Conservation (phyloP, 345 rosid genomes). For the Fremontodendron californicum region DNA sequence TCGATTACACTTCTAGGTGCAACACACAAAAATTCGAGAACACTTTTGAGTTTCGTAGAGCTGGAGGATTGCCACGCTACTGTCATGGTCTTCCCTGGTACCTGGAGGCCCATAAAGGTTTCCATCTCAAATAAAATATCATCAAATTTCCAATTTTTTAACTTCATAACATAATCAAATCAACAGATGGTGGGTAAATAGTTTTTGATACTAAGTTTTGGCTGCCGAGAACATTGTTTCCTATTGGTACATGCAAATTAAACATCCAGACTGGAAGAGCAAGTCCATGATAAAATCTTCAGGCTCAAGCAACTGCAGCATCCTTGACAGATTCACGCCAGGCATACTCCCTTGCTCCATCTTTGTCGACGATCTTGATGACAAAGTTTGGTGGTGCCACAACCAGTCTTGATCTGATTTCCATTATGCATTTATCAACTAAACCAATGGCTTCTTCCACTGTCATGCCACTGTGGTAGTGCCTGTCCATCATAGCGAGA, state of each 20-base stretch:
- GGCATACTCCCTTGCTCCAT: slow-evolving; percentile 78
- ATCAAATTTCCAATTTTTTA: neutral
- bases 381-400: slow-evolving; percentile 96
- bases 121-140: neutral
- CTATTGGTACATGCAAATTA: neutral
- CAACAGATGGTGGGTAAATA: neutral
- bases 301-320: slow-evolving; percentile 25
- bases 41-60: slow-evolving; percentile 38
- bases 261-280: neutral
- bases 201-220: slow-evolving; percentile 7
- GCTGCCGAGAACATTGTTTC: neutral
- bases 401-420: slow-evolving; percentile 87
- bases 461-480: slow-evolving; percentile 85
- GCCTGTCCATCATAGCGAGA: slow-evolving; percentile 94
- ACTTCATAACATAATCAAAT: slow-evolving; percentile 8
- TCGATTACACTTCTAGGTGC: no score
- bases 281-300: slow-evolving; percentile 9
- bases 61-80: slow-evolving; percentile 78
- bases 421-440: slow-evolving; percentile 86
- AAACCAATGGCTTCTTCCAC: slow-evolving; percentile 81
- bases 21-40: slow-evolving; percentile 71
- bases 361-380: slow-evolving; percentile 91
- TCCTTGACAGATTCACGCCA: slow-evolving; percentile 86
- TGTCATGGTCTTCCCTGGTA: neutral
- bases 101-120: neutral